Evolutionary conservation across 306 rosid genomes (phyloP), one percentile per base, ranked within the genome.

Genomic region (Sindora glabra): DNA sequence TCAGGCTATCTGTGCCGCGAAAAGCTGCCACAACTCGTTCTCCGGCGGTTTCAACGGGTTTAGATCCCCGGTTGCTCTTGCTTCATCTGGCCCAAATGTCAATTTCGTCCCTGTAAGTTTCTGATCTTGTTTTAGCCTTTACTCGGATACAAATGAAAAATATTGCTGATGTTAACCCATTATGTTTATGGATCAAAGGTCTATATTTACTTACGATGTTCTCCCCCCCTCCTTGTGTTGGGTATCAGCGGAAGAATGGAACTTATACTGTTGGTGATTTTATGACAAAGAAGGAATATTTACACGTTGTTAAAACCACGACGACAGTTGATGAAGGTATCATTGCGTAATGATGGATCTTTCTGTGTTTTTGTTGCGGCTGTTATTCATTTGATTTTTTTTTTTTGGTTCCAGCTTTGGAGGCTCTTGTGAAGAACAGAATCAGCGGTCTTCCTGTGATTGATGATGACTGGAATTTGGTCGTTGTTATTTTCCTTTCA

Each of bases 391-490:
- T 25, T 29, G 17, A 29, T 66, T 10, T 44, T 22, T 19, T 30
- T 46, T 59, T 9, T 62, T 23, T 23, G 14, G 22, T 77, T 65
- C 18, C 75, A 92, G 96, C 99, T 25, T 65, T 92, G 75, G 85
- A 86, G 65, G 72, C 74, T 55, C 85, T 92, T 1, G 96, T 92
- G 25, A 76, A 68, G 62, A 76, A 92, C 83, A 80, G 96, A 70
- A 83, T 92, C 50, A 78, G 95, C 60, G 96, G 99, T 13, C 83
- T 92, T 81, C 99, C 99, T 4, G 99, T 92, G 48, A 56, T 92
- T 5, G 99, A 89, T 18, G 99, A 89, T 21, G 94, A 80, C 59
- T 92, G 94, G 95, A 92, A 86, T 71, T 68, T 92, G 86, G 99
- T 89, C 74, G 71, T 33, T 64, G 11, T 58, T 51, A 16, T 19